Base-by-base conservation (phyloP, 176 grass and related monocot genomes). In the Pontederia paniculata region DNA sequence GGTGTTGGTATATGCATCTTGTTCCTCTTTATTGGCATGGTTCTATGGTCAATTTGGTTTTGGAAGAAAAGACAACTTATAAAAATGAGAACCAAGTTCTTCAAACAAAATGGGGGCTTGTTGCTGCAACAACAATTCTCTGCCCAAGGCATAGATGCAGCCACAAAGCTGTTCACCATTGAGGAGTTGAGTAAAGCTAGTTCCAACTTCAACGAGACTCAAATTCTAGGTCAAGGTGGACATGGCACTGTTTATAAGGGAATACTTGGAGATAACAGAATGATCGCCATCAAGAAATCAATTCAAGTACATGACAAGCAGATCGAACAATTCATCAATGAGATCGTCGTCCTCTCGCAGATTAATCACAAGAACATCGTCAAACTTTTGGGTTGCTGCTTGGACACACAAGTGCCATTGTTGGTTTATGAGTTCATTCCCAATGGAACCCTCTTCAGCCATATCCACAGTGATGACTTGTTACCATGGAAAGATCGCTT, bases 241-340 rank as follows among this genome's bases (percentile, higher is more conserved):
- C 47, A 12, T 58, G 67, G 67, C 25, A 70, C 52, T 0, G 50
- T 70, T 9, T 70, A 70, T n/a, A 70, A 44, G 66, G 66, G 66
- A 21, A 44, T 37, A 44, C 51, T 58, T 16, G n/a, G 19, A 1
- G 67, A 70, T 20, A 37, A 17, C 20, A 70, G 42, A 58, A 49
- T 70, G 49, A 49, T 70, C 48, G 67, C 67, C 42, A 70, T 70
- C 23, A 70, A 70, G 52, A 70, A 45, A 57, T 70, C 67, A 22
- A 70, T 16, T 45, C 23, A 45, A 11, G 49, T 52, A 37, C 41
- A 23, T 15, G 17, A 70, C 10, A 58, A 22, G 23, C 67, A 70
- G 17, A 45, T 55, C 19, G 67, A 58, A 13, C 67, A 70, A 16
- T 70, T 70, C 52, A 58, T 70, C 45, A 70, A 70, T 4, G 67